A percentile compares a stretch with the other conserved stretches of the same genome.
Evolutionary conservation across 1,284 basidiomycete species (phyloP).

Genomic region (Fomitopsis pinicola): DNA sequence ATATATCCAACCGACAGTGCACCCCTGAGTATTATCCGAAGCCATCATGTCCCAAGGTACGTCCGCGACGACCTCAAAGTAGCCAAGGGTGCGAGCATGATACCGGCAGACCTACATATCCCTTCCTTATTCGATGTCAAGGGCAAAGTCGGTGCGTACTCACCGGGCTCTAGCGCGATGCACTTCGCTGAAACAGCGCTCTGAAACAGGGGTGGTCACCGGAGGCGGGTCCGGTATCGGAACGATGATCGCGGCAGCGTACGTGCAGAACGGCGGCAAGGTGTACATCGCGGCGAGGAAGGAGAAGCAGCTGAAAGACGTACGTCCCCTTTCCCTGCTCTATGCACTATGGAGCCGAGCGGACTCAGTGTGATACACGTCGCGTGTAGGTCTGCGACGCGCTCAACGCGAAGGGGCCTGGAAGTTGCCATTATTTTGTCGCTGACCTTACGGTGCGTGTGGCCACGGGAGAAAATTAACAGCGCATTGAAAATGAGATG

Average conservation of each 20-base stretch:
- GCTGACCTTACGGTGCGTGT: slow-evolving; percentile 64
- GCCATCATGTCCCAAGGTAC: neutral
- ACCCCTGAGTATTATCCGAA: neutral
- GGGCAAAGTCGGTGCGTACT: slow-evolving; percentile 64
- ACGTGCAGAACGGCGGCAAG: slow-evolving; percentile 58
- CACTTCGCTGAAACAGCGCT: neutral
- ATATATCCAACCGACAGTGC: neutral
- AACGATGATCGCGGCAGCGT: slow-evolving; percentile 76
- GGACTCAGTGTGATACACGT: neutral
- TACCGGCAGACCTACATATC: slow-evolving; percentile 47
- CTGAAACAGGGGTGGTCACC: slow-evolving; percentile 62
- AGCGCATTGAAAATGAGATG: neutral
- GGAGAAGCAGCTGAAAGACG: slow-evolving; percentile 72
- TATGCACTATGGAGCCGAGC: neutral
- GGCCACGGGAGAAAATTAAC: no score
- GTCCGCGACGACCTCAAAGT: neutral
- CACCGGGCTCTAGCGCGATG: neutral
- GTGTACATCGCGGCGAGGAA: slow-evolving; percentile 86
- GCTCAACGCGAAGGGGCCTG: slow-evolving; percentile 54
- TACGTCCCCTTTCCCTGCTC: slow-evolving; percentile 23
- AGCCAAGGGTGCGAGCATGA: neutral
- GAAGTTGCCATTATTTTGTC: slow-evolving; percentile 65
- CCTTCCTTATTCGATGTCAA: slow-evolving; percentile 67
- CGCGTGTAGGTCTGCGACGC: slow-evolving; percentile 47
- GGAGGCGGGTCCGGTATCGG: slow-evolving; percentile 80